These are phyloP conservation scores for Aspergillus coremiiformis DNA, from an alignment of 495 filamentous ascomycete genomes.

Conservation along the genomic window DNA sequence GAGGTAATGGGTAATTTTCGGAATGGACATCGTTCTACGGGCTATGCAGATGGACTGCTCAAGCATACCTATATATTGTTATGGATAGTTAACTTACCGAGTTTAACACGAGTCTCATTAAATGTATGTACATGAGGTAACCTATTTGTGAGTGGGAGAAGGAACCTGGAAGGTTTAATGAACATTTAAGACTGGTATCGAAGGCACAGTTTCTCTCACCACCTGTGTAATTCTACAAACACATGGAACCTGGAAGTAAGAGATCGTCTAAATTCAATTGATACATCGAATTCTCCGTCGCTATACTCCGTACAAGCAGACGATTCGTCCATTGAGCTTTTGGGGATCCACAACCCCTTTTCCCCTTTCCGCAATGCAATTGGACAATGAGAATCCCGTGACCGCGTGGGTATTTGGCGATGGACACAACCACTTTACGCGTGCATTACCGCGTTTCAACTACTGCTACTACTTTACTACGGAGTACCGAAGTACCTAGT, in stretches of 20 bases:
- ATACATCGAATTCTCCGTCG: neutral
- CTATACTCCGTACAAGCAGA: constrained; percentile 3
- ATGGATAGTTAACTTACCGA: neutral
- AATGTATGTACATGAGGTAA: neutral
- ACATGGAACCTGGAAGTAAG: neutral
- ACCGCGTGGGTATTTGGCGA: constrained; percentile 39
- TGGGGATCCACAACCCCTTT: constrained; percentile 8
- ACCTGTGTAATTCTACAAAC: neutral
- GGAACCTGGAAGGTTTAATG: too few relatives aligned
- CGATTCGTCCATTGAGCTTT: neutral
- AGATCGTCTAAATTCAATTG: neutral
- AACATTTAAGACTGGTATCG: too few relatives aligned
- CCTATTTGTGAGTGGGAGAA: too few relatives aligned
- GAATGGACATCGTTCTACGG: neutral
- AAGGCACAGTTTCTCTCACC: too few relatives aligned
- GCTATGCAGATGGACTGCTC: neutral
- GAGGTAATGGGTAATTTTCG: constrained; percentile 2
- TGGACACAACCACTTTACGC: constrained; percentile 27
- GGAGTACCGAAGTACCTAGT: too few relatives aligned
- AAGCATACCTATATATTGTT: neutral
- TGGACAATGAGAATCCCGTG: constrained; percentile 26
- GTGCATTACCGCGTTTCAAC: constrained; percentile 31
- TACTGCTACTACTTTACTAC: too few relatives aligned
- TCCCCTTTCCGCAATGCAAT: constrained; percentile 7
- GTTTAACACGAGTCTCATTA: neutral